Evolutionary conservation across 805 yeast species (phyloP).

Genomic region (Ogataea pilisensis): DNA sequence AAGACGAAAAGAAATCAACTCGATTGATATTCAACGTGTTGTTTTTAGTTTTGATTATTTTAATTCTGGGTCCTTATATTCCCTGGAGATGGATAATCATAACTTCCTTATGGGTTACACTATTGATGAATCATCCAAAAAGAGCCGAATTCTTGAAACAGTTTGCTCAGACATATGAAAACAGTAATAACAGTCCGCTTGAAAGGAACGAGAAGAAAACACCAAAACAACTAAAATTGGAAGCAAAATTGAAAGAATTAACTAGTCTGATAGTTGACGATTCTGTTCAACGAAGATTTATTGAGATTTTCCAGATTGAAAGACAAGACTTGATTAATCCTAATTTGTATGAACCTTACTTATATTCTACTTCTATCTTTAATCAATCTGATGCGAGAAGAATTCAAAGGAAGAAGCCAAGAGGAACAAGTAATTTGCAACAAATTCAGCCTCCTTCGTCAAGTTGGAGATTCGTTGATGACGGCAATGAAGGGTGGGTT

Average conservation of each 20-base stretch:
- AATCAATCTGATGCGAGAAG: conserved; percentile 44
- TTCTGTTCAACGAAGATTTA: conserved; percentile 52
- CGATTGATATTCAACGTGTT: conserved; percentile 45
- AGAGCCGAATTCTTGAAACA: conserved; percentile 15
- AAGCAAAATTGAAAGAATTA: conserved; percentile 5
- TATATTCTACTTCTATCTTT: conserved; percentile 54
- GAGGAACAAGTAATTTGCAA: conserved; percentile 51
- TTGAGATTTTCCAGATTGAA: conserved; percentile 77
- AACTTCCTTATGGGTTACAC: conserved; percentile 49
- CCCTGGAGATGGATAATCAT: conserved; percentile 66
- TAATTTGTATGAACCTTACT: conserved; percentile 56
- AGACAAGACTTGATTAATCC: conserved; percentile 53
- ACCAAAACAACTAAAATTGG: not conserved
- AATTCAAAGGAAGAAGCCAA: conserved; percentile 52
- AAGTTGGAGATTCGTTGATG: conserved; percentile 67
- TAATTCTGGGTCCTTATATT: conserved; percentile 45
- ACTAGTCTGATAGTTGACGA: conserved; percentile 60
- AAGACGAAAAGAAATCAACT: conserved; percentile 65
- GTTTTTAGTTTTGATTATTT: conserved; percentile 36
- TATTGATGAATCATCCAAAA: conserved; percentile 60
- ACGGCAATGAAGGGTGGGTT: conserved; percentile 54
- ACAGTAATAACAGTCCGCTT: conserved; percentile 18
- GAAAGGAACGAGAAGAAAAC: not conserved
- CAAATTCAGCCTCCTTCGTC: conserved; percentile 58
- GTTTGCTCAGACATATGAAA: conserved; percentile 28